These are phyloP conservation scores for Ananas comosus DNA, from an alignment of 176 grass and related monocot species.

Conservation along the genomic window DNA sequence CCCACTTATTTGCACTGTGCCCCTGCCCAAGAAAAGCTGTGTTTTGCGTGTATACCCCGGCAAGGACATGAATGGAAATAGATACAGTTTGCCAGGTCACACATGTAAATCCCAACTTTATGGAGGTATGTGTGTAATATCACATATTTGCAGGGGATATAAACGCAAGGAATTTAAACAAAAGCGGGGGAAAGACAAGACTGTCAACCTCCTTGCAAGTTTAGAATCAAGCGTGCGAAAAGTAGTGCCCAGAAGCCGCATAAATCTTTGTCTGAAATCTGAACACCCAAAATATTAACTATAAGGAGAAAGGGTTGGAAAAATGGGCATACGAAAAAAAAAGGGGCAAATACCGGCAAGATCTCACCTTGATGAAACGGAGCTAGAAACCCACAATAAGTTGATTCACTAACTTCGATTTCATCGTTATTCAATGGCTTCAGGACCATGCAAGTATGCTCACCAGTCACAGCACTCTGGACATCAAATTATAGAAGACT, in stretches of 20 bases:
- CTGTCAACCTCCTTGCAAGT: conserved; percentile 60
- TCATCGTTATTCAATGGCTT: conserved; percentile 73
- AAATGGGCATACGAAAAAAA: background rate
- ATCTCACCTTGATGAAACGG: conserved; percentile 76
- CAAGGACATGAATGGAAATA: too few relatives aligned
- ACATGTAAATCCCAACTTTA: too few relatives aligned
- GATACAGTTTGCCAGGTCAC: too few relatives aligned
- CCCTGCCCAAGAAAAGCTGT: too few relatives aligned
- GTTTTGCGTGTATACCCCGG: too few relatives aligned
- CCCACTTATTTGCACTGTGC: too few relatives aligned
- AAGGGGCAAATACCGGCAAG: too few relatives aligned
- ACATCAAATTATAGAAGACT: conserved; percentile 18
- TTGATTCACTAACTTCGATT: conserved; percentile 41
- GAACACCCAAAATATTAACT: background rate
- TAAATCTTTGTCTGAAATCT: conserved; percentile 92
- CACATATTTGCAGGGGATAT: too few relatives aligned
- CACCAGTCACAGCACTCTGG: conserved; percentile 92
- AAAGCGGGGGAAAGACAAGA: too few relatives aligned
- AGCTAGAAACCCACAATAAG: conserved; percentile 64
- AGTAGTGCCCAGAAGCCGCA: conserved; percentile 64
- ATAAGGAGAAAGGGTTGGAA: background rate
- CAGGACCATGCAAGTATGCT: conserved; percentile 90
- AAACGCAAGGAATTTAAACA: too few relatives aligned
- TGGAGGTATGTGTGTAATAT: too few relatives aligned
- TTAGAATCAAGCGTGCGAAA: conserved; percentile 65